These are phyloP conservation scores for Cordyceps tenuipes DNA, from an alignment of 2,329 filamentous ascomycete genomes.

Conservation along the genomic window DNA sequence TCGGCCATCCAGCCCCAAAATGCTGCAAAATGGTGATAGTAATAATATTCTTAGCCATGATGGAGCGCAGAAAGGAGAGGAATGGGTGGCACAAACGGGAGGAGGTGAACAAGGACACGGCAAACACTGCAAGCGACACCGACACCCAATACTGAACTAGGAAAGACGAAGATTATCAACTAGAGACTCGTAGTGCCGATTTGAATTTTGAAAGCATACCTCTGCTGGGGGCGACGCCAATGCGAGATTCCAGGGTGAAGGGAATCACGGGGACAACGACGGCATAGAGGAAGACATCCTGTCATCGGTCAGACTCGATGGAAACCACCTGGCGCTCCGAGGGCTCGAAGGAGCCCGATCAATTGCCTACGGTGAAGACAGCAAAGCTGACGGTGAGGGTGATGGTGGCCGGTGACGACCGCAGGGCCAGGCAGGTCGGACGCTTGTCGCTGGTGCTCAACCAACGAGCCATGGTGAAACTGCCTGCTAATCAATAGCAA, in stretches of 20 bases:
- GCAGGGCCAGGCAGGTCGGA: constrained; percentile 21
- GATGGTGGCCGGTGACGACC: constrained; percentile 25
- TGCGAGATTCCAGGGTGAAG: constrained; percentile 21
- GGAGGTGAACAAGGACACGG: constrained; percentile 22
- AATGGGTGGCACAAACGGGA: constrained; percentile 21
- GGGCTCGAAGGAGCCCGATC: background rate
- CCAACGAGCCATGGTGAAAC: constrained; percentile 16
- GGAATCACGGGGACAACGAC: constrained; percentile 28
- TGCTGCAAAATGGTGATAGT: constrained; percentile 16
- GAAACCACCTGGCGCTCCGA: too few relatives aligned
- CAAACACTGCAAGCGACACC: constrained; percentile 26
- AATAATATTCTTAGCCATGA: background rate
- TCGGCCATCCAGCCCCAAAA: constrained; percentile 29
- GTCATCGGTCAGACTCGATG: constrained; percentile 3
- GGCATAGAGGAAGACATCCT: constrained; percentile 29
- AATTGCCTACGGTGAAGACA: constrained; percentile 24
- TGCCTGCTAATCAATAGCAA: background rate
- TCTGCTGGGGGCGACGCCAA: constrained; percentile 18
- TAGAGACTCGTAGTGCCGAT: background rate
- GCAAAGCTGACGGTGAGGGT: constrained; percentile 26
- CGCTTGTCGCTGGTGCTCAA: constrained; percentile 15
- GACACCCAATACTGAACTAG: constrained; percentile 29
- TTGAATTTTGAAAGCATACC: constrained; percentile 10
- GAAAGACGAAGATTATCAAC: background rate
- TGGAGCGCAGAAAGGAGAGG: background rate